Evolutionary conservation across 257 asterid genomes (phyloP), one percentile per base, ranked within the genome.

Genomic region (Solanum acaule): DNA sequence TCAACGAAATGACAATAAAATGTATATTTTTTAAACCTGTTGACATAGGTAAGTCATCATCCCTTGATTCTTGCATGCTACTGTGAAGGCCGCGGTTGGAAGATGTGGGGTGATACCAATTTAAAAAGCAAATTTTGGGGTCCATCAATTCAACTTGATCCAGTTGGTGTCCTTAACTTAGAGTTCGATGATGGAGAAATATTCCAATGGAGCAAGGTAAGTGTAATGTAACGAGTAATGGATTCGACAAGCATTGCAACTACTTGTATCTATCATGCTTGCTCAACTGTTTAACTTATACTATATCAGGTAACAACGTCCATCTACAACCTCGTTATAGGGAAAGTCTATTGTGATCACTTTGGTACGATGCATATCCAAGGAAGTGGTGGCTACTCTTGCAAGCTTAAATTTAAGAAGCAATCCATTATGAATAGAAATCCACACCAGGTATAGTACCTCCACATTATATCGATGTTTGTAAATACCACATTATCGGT

Each of bases 151-250:
- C 90, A 89, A 70, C 87, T 89, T 25, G 90, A 89, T 49, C 90
- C 90, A 38, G 75, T 81, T 89, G 89, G 90, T 65, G 84, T 73
- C 20, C 85, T 89, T 16, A 89, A 88, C 33, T 89, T 89, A 83
- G 90, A 86, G 87, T 88, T 88, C 37, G 90, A 88, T 5, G 90
- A 88, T 88, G 88, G 87, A 81, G 90, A 88, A 86, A n/a, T 86
- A 29, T 88, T 77, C 33, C 87, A 49, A 6, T 88, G 90, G 90
- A 88, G 88, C 37, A 89, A 86, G 85, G 90, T 86, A 89, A 35
- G 46, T 35, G 27, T 61, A 73, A 52, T 2, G 8, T 29, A 3
- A 68, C 14, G 20, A 68, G 37, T 68, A 25, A 25, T 71, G 67
- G 35, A 56, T 56, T 52, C 15, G 70, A 63, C 42, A 31, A 72